phyloP scores from a whole-genome alignment of 768 basidiomycete species.

The Leccinum boreale region DNA sequence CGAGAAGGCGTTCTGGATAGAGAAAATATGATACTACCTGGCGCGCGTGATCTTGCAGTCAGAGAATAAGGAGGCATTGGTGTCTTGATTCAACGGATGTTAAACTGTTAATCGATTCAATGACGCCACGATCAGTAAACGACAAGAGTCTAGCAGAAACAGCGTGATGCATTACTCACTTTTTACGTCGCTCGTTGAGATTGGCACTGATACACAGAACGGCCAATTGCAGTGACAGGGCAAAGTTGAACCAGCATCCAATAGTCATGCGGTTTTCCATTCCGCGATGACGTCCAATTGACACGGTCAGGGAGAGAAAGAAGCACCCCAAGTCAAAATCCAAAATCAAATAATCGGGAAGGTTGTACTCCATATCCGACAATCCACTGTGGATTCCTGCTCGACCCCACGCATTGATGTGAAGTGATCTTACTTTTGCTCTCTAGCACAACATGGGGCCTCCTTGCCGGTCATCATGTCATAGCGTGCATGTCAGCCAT shows the following conservation, averaged over 20 bases:
- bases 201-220: background rate
- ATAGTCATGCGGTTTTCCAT: conserved; percentile 15
- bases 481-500: background rate
- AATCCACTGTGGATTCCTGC: background rate
- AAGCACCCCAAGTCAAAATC: conserved; percentile 6
- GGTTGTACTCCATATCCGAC: background rate
- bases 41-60: background rate
- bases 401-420: background rate
- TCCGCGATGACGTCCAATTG: background rate
- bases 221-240: background rate
- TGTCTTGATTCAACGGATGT: background rate
- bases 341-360: background rate
- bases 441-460: background rate
- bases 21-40: background rate
- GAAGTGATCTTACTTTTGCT: background rate
- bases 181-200: conserved; percentile 17
- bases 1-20: conserved; percentile 4
- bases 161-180: conserved; percentile 8
- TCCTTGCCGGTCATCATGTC: background rate
- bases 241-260: background rate
- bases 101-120: conserved; percentile 2
- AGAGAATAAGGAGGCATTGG: background rate
- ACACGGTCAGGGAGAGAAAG: conserved; percentile 19
- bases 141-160: background rate
- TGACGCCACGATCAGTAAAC: conserved; percentile 8